Conservation (phyloP, 116 monocot genomes). For the Phalaenopsis hybrid region DNA sequence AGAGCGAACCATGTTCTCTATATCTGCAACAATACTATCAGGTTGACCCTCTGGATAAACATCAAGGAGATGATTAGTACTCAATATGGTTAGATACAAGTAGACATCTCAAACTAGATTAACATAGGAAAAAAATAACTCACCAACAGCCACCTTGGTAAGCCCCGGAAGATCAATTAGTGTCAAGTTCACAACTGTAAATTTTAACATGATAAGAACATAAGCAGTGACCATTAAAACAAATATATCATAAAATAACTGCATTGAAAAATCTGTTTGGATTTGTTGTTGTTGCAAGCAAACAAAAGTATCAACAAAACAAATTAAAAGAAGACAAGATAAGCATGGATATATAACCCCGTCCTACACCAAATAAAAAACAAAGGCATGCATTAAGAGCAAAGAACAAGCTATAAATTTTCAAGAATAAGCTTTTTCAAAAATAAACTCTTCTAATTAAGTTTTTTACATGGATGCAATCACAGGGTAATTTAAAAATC, state of each 20-base stretch:
- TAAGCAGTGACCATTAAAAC: neutral
- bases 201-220: neutral
- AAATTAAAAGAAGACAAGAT: neutral
- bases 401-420: neutral
- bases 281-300: neutral
- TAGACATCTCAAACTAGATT: neutral
- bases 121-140: constrained; percentile 8
- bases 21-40: constrained; percentile 59
- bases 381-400: neutral
- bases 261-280: neutral
- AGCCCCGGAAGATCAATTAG: constrained; percentile 74
- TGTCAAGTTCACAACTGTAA: constrained; percentile 69
- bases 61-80: neutral
- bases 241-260: neutral
- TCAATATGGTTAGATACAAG: neutral
- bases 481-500: neutral
- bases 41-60: constrained; percentile 55
- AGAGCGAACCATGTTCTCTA: constrained; percentile 56
- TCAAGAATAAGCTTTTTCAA: neutral
- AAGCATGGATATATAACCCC: neutral
- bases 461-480: neutral
- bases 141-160: constrained; percentile 73
- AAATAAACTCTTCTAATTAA: neutral
- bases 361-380: neutral
- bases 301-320: neutral